phyloP scores from a whole-genome alignment of 768 basidiomycete genomes.

The Psilocybe sp. region DNA sequence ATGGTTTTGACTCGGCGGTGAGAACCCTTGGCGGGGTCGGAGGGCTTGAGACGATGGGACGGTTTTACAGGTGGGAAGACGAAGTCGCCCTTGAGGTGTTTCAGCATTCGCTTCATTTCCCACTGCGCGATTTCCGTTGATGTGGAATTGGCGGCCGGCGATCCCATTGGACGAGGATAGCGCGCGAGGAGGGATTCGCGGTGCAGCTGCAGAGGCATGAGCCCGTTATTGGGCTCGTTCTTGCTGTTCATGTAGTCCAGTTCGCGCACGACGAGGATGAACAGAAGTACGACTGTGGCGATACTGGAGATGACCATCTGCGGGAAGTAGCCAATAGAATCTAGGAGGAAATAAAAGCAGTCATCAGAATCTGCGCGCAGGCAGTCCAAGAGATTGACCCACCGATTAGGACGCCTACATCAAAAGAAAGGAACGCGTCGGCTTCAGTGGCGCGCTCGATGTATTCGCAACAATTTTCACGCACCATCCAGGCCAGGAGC shows the following conservation, averaged over 20 bases:
- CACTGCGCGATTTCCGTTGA: constrained; percentile 34
- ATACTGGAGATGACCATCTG: constrained; percentile 50
- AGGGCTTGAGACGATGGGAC: constrained; percentile 18
- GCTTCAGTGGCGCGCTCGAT: constrained; percentile 1
- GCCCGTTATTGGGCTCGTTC: constrained; percentile 5
- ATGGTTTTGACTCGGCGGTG: constrained; percentile 32
- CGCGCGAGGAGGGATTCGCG: constrained; percentile 13
- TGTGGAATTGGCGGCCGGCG: constrained; percentile 25
- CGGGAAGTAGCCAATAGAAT: constrained; percentile 56
- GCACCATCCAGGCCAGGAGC: constrained; percentile 48
- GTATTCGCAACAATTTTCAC: not conserved
- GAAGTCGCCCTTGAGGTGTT: constrained; percentile 37
- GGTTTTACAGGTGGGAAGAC: constrained; percentile 38
- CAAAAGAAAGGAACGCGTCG: not conserved
- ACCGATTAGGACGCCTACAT: constrained; percentile 47
- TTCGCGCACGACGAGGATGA: constrained; percentile 42
- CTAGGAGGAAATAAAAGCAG: constrained; percentile 20
- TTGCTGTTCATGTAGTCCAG: constrained; percentile 20
- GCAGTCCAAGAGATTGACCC: constrained; percentile 7
- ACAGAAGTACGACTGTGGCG: constrained; percentile 38
- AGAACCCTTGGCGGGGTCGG: constrained; percentile 13
- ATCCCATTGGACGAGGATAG: constrained; percentile 24
- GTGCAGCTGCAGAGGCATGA: constrained; percentile 14
- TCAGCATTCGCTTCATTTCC: constrained; percentile 32
- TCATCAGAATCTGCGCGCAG: not conserved